Percentiles rank a stretch among this genome's conserved stretches.
Evolutionary conservation across 2,329 filamentous ascomycete genomes (phyloP).

Genomic region (Sporothrix sp.): DNA sequence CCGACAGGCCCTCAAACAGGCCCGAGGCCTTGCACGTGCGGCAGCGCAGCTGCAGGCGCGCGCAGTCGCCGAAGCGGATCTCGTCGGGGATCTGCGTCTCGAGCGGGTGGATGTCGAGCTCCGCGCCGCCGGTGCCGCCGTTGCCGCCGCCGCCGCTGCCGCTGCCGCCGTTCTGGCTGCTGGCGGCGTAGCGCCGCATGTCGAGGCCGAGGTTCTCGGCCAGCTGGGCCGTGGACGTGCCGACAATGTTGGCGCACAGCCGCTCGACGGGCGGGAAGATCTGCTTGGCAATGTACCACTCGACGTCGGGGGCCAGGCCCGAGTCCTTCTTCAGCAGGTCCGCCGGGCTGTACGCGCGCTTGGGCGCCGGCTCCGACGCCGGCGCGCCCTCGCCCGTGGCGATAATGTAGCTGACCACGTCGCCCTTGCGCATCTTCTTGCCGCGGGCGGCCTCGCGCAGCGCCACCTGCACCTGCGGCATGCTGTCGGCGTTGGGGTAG

Average conservation of each 20-base stretch:
- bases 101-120: slow-evolving; percentile 71
- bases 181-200: slow-evolving; percentile 63
- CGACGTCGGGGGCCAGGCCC: slow-evolving; percentile 75
- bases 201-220: slow-evolving; percentile 93
- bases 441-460: slow-evolving; percentile 78
- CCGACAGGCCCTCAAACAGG: slow-evolving; percentile 66
- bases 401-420: slow-evolving; percentile 94
- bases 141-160: slow-evolving; percentile 38
- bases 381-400: slow-evolving; percentile 45
- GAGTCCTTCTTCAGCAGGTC: slow-evolving; percentile 73
- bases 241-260: slow-evolving; percentile 89
- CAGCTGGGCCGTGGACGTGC: slow-evolving; percentile 80
- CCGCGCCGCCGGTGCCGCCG: slow-evolving; percentile 41
- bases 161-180: slow-evolving; percentile 26
- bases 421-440: slow-evolving; percentile 81
- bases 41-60: slow-evolving; percentile 68
- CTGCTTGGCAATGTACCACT: slow-evolving; percentile 97
- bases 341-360: slow-evolving; percentile 78
- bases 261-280: slow-evolving; percentile 97
- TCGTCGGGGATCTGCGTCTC: slow-evolving; percentile 91
- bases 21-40: slow-evolving; percentile 64
- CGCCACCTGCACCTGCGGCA: slow-evolving; percentile 96
- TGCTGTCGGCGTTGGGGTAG: slow-evolving; percentile 86
- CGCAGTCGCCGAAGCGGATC: slow-evolving; percentile 75
- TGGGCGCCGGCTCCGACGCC: slow-evolving; percentile 60